Evolutionary conservation across 1,284 basidiomycete species (phyloP), one percentile per base, ranked within the genome.

Genomic region (Trichosporon ovoides): DNA sequence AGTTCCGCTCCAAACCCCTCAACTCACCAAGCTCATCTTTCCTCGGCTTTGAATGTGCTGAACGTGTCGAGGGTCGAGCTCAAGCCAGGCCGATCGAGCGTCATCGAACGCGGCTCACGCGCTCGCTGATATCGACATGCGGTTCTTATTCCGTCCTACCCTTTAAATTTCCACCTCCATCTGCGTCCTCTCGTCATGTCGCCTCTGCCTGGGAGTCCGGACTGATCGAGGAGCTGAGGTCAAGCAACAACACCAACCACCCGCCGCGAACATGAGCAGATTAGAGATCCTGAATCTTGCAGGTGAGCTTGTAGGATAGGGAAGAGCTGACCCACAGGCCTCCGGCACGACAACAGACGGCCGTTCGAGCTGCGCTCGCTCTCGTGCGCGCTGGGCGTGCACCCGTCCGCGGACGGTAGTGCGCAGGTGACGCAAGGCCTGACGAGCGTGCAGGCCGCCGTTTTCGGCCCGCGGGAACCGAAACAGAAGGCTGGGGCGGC

Each of bases 391-490:
- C 84, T 96, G 49, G 82, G 85, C 3, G 82, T 85, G 35, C 87
- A 89, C 68, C 85, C 87, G 22, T 60, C 69, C 3, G 87, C 91
- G 24, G 92, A 98, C 68, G 95, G 94, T 28, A 87, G 87, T 20
- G 89, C 91, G 0, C 81, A 83, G 18, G 84, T 95, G 67, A 83
- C 85, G 3, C 94, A 98, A 75, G 95, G 96, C 2, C 82, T 98
- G 20, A 97, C 95, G 0, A 85, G 87, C 60, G 91, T 96, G 9
- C 81, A 85, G 16, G 89, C 89, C 10, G 86, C 87, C 51, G 89
- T 98, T 0, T 91, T 90, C 74, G 95, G 95, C 0, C 96, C 95
- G 0, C 81, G 91, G 60, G 95, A 98, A 78, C 87, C 90, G 1
- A 87, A 83, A 74, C 82, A 83, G 79, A 82, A 85, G 58, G 86